These are phyloP conservation scores for Ailanthus altissimus DNA, from an alignment of 345 rosid genomes.

Conservation along the genomic window DNA sequence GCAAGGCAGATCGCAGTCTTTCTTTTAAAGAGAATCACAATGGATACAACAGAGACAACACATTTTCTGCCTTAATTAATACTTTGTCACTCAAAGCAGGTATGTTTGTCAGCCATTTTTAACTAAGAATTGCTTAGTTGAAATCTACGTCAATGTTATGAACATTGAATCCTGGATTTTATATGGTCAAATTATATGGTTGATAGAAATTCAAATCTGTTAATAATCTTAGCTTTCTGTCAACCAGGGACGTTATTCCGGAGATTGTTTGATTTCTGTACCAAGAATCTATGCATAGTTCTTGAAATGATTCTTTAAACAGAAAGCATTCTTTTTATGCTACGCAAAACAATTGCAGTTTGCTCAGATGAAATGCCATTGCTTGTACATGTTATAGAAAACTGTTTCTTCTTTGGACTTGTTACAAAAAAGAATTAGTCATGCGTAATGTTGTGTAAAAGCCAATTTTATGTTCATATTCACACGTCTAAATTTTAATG, in stretches of 20 bases:
- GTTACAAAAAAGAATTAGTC: too few species aligned
- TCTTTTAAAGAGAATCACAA: neutral
- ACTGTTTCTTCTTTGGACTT: neutral
- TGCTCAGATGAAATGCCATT: neutral
- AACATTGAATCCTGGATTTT: neutral
- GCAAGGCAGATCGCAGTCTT: neutral
- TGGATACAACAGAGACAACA: neutral
- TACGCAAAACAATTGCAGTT: neutral
- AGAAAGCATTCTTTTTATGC: neutral
- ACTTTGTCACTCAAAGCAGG: conserved; percentile 35
- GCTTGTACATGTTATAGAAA: neutral
- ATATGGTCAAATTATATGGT: neutral
- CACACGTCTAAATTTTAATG: too few species aligned
- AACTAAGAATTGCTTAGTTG: neutral
- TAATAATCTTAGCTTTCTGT: neutral
- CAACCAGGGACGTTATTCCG: neutral
- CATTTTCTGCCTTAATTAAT: conserved; percentile 29
- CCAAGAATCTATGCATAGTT: neutral
- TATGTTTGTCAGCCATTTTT: neutral
- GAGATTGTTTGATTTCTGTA: neutral
- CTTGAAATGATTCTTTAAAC: neutral
- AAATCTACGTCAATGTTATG: neutral
- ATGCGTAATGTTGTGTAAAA: too few species aligned
- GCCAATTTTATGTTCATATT: too few species aligned
- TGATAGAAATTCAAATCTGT: neutral